Evolutionary conservation across 257 asterid species (phyloP).

Genomic region (Solanum tarapatanum): DNA sequence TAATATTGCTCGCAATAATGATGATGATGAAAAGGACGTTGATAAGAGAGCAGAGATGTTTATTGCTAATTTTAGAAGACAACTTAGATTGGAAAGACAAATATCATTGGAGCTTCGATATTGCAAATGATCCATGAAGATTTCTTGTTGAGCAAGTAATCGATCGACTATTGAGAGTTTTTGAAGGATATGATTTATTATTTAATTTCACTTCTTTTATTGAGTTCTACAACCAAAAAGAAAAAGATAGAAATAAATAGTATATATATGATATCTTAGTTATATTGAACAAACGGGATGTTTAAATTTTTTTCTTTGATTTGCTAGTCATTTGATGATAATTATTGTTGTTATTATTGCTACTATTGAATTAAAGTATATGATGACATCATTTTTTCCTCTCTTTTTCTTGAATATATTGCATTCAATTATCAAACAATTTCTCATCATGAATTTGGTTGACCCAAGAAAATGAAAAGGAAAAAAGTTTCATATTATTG

Average conservation of each 20-base stretch:
- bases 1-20: not conserved
- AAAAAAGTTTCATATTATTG: not conserved
- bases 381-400: not conserved
- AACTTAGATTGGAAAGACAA: not conserved
- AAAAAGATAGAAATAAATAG: not conserved
- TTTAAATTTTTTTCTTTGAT: not conserved
- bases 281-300: not conserved
- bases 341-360: not conserved
- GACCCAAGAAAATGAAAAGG: not conserved
- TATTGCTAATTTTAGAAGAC: not conserved
- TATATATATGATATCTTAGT: not conserved
- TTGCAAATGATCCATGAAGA: not conserved
- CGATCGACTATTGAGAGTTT: not conserved
- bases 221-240: not conserved
- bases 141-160: not conserved
- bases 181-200: not conserved
- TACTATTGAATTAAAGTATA: not conserved
- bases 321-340: not conserved
- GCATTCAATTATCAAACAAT: not conserved
- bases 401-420: not conserved
- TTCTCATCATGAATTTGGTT: not conserved
- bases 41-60: not conserved
- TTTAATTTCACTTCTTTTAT: not conserved
- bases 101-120: not conserved
- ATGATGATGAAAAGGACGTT: not conserved